These are phyloP conservation scores for Coemansia sp. DNA, from an alignment of 192 early-diverging fungal species.

Conservation along the genomic window DNA sequence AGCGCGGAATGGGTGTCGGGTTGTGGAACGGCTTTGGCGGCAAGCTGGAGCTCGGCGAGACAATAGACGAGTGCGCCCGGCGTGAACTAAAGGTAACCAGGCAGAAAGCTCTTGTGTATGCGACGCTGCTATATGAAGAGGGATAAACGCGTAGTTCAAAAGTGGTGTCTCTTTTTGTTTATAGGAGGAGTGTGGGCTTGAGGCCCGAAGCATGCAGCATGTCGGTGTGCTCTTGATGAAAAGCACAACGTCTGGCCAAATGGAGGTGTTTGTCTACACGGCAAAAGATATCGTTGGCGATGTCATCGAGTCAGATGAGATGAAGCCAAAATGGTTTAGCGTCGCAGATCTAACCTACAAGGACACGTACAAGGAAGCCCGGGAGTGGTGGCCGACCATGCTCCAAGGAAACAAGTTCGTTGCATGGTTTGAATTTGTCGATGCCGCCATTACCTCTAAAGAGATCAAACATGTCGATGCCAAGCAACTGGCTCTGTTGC, in stretches of 20 bases:
- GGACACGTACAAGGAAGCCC: constrained; percentile 52
- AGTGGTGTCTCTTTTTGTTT: not conserved
- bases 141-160: not conserved
- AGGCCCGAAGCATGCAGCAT: constrained; percentile 40
- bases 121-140: not conserved
- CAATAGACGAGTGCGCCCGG: constrained; percentile 59
- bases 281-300: constrained; percentile 50
- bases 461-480: constrained; percentile 8
- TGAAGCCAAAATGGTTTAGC: constrained; percentile 70
- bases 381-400: constrained; percentile 45
- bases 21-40: constrained; percentile 80
- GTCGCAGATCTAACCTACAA: constrained; percentile 59
- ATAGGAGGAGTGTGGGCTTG: constrained; percentile 61
- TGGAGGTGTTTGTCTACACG: constrained; percentile 62
- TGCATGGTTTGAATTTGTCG: constrained; percentile 30
- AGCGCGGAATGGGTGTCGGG: constrained; percentile 72
- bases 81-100: constrained; percentile 60
- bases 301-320: constrained; percentile 71
- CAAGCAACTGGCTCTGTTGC: not conserved
- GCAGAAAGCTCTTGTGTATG: not conserved
- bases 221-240: constrained; percentile 63
- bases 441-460: constrained; percentile 8
- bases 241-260: constrained; percentile 50
- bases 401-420: constrained; percentile 21
- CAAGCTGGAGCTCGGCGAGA: constrained; percentile 70